Conservation (phyloP, 2,329 filamentous ascomycete genomes). For the Bipolaris bicolor region DNA sequence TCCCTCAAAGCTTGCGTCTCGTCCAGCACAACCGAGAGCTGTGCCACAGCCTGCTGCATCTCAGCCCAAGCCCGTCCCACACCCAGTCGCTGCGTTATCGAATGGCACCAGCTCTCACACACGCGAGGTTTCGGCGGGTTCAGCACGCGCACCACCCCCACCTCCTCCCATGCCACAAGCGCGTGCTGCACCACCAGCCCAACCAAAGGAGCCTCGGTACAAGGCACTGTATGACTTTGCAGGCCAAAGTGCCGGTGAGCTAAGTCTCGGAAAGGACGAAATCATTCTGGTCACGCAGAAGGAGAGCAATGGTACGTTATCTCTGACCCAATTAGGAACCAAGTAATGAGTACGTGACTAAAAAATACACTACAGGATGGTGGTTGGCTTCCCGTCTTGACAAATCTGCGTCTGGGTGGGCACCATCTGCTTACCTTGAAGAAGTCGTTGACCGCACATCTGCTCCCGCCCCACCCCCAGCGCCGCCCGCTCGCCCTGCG, state of each 20-base stretch:
- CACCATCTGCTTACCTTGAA: slow-evolving; percentile 91
- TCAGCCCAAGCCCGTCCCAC: slow-evolving; percentile 58
- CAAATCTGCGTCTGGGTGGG: slow-evolving; percentile 81
- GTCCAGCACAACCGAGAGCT: slow-evolving; percentile 50
- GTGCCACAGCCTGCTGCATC: slow-evolving; percentile 49
- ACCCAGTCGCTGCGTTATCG: slow-evolving; percentile 61
- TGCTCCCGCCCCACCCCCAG: slow-evolving; percentile 59
- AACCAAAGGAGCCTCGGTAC: slow-evolving; percentile 74
- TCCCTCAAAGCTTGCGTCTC: slow-evolving; percentile 71
- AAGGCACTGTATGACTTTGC: slow-evolving; percentile 93
- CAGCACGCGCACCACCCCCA: slow-evolving; percentile 53
- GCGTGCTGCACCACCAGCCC: slow-evolving; percentile 64
- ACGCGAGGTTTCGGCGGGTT: slow-evolving; percentile 49
- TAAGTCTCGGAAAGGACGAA: slow-evolving; percentile 79
- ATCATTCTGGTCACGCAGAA: slow-evolving; percentile 91
- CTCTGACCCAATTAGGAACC: not conserved
- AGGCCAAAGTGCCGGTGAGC: slow-evolving; percentile 82
- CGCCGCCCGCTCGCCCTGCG: slow-evolving; percentile 64
- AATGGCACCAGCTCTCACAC: slow-evolving; percentile 53
- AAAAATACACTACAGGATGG: slow-evolving; percentile 70
- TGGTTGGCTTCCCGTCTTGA: slow-evolving; percentile 83
- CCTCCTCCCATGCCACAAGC: slow-evolving; percentile 68
- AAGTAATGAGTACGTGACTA: slow-evolving; percentile 18
- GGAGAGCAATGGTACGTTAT: slow-evolving; percentile 82
- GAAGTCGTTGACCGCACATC: slow-evolving; percentile 67